Percentiles rank a stretch among this genome's conserved stretches.
phyloP scores from a whole-genome alignment of 164 flowering plant genomes.

The Malania oleifera region DNA sequence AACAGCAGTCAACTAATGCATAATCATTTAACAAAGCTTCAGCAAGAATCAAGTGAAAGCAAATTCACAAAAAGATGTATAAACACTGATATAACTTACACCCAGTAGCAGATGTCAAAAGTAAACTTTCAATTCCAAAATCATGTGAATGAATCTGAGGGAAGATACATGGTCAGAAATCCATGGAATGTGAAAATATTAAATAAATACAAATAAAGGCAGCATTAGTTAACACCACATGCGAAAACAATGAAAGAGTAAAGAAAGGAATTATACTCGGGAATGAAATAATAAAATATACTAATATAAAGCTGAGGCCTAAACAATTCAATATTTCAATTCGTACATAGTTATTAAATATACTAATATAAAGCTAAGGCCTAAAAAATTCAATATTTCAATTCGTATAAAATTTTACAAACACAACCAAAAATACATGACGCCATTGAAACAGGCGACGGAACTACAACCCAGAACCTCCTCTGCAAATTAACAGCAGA shows the following conservation, averaged over 20 bases:
- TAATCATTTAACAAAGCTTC: too few species aligned
- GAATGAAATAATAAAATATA: neutral
- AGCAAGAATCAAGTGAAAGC: too few species aligned
- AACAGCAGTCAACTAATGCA: too few species aligned
- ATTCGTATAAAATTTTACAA: neutral
- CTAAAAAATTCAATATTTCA: neutral
- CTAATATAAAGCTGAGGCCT: too few species aligned
- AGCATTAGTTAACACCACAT: neutral
- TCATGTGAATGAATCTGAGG: neutral
- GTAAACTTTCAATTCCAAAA: neutral
- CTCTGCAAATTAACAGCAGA: neutral
- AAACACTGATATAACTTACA: too few species aligned
- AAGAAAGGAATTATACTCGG: neutral
- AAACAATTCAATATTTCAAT: neutral
- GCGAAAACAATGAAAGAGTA: neutral
- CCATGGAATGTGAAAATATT: neutral
- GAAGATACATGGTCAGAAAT: neutral
- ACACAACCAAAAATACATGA: neutral
- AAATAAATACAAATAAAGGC: neutral
- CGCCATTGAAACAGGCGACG: neutral
- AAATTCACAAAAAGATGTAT: too few species aligned
- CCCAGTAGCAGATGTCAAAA: neutral
- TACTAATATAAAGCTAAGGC: too few species aligned
- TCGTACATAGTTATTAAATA: neutral
- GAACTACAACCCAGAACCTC: neutral